A percentile compares a stretch with the other conserved stretches of the same genome.
phyloP scores from a whole-genome alignment of 106 monocot species.

The Acanthochlamys bracteata region DNA sequence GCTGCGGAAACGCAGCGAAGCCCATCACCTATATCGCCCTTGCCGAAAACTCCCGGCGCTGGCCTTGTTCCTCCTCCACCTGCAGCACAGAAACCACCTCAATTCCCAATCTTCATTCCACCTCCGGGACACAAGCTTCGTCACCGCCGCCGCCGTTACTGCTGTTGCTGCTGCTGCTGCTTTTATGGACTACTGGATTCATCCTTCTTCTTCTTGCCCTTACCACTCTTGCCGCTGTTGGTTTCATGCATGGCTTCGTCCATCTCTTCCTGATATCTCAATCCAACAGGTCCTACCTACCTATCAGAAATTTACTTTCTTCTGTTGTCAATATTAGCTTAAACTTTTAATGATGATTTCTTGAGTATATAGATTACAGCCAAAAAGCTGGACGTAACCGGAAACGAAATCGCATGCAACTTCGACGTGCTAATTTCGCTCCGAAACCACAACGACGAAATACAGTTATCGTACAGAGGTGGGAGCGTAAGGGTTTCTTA shows the following conservation, averaged over 20 bases:
- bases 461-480: not conserved
- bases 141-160: not conserved
- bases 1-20: no score
- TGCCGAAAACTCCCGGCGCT: not conserved
- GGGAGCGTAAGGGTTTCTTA: not conserved
- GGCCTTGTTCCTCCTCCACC: slow-evolving; percentile 2
- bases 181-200: not conserved
- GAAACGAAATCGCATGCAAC: not conserved
- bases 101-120: not conserved
- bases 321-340: no score
- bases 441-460: not conserved
- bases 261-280: not conserved
- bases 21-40: no score
- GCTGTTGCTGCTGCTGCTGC: slow-evolving; percentile 5
- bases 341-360: no score
- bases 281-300: not conserved
- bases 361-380: no score
- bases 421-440: not conserved
- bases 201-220: not conserved
- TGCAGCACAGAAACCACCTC: not conserved
- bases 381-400: no score
- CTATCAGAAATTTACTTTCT: no score
- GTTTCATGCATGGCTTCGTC: not conserved
- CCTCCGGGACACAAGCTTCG: not conserved
- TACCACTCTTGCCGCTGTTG: not conserved